Conservation (phyloP, 2,329 filamentous ascomycete species). For the Alternaria metachromatica region DNA sequence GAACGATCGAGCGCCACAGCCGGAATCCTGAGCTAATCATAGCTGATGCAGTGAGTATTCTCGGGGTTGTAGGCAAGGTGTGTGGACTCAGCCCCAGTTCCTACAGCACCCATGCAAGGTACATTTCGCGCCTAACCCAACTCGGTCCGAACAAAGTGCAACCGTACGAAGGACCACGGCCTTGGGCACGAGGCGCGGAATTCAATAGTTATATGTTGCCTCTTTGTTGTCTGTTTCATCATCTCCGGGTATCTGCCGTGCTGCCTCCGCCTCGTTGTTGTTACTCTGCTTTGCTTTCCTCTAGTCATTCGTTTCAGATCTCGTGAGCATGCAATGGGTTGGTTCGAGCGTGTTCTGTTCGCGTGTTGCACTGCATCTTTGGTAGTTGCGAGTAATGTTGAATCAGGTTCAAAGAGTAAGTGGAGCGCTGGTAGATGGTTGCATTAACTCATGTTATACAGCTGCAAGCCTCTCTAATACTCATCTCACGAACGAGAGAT, state of each 20-base stretch:
- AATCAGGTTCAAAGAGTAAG: slow-evolving; percentile 1
- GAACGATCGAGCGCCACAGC: slow-evolving; percentile 16
- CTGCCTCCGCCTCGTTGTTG: slow-evolving; percentile 4
- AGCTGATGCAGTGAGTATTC: slow-evolving; percentile 35
- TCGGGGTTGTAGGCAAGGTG: slow-evolving; percentile 28
- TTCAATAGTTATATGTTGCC: slow-evolving; percentile 31
- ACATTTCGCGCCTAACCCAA: slow-evolving; percentile 24
- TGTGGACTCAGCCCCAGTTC: slow-evolving; percentile 41
- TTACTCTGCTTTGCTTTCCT: slow-evolving; percentile 25
- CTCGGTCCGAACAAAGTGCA: slow-evolving; percentile 26
- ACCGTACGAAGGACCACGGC: slow-evolving; percentile 25
- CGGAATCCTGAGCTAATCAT: slow-evolving; percentile 36
- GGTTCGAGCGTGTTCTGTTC: slow-evolving; percentile 39
- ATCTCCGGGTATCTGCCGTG: slow-evolving; percentile 23
- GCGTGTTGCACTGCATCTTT: slow-evolving; percentile 12
- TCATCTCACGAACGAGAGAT: background rate
- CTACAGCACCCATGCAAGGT: slow-evolving; percentile 21
- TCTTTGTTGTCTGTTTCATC: slow-evolving; percentile 35
- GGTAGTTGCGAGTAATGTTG: background rate
- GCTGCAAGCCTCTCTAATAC: slow-evolving; percentile 1
- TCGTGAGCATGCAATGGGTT: slow-evolving; percentile 45
- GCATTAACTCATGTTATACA: background rate
- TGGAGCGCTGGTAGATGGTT: background rate
- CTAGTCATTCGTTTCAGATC: slow-evolving; percentile 32
- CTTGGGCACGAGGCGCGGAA: slow-evolving; percentile 27